Evolutionary conservation across 2,329 filamentous ascomycete genomes (phyloP), one percentile per base, ranked within the genome.

Genomic region (Paecilomyces sp.): DNA sequence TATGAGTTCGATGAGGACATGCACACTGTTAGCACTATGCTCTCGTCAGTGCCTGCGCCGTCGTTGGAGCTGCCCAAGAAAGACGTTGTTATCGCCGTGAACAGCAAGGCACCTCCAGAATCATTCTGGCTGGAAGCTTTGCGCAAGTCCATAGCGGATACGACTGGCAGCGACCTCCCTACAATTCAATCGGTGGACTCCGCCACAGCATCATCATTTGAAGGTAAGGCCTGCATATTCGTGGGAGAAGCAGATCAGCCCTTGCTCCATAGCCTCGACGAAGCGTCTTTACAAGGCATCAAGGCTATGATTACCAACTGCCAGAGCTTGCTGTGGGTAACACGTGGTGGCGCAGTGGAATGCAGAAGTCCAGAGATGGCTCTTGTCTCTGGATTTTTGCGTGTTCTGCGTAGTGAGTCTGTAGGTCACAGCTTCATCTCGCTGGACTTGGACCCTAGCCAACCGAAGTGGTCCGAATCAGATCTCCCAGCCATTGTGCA

Each of bases 401-500:
- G 70, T 6, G 64, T 63, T 12, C 59, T 67, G 18, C 65, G 69
- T 9, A 68, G 64, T 6, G 69, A 72, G 56, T 57, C 65, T 62
- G n/a, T 53, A 2, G 62, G 65, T 34, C 36, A 63, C 57, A 50
- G 60, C 25, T 59, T 65, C 64, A n/a, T 67, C 36, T 65, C 68
- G 0, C 60, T 72, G 9, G 70, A 72, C 41, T 59, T 71, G n/a
- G 69, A 70, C 52, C 66, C 67, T 12, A 13, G 5, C n/a, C 13
- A 13, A 2, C 36, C 36, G 2, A 13, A 15, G 2, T 41, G 36
- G 36, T 41, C 36, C 36, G 36, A 41, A n/a, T 13, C 13, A n/a
- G n/a, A n/a, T n/a, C 11, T 41, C 5, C 36, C 36, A 15, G 36
- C 36, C 13, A 41, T 41, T 41, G 36, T 41, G 3, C 13, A 41